Conservation (phyloP, 345 rosid species). For the Gossypium stocksii region DNA sequence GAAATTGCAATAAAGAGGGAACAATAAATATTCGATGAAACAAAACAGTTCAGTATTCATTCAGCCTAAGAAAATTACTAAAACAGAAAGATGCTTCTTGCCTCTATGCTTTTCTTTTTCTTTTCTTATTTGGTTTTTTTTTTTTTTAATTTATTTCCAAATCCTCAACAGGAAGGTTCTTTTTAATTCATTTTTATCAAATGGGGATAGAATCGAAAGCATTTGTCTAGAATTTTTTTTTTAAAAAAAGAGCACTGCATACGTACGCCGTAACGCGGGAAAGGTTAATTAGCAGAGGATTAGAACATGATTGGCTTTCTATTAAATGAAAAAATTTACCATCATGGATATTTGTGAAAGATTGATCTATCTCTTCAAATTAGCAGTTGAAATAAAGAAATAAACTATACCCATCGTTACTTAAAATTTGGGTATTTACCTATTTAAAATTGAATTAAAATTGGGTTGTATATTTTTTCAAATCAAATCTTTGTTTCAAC, state of each 20-base stretch:
- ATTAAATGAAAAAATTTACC: too few relatives aligned
- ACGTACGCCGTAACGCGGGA: constrained; percentile 1
- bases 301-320: not conserved
- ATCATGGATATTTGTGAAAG: too few relatives aligned
- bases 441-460: too few relatives aligned
- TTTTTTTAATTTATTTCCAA: not conserved
- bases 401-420: too few relatives aligned
- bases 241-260: not conserved
- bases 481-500: too few relatives aligned
- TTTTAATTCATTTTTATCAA: not conserved
- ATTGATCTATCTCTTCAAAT: too few relatives aligned
- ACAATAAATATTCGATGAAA: constrained; percentile 28
- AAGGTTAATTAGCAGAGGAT: not conserved
- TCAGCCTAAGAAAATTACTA: constrained; percentile 12
- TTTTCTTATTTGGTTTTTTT: not conserved
- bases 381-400: too few relatives aligned
- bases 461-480: too few relatives aligned
- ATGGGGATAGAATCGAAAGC: not conserved
- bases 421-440: too few relatives aligned
- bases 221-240: not conserved
- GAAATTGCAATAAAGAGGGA: constrained; percentile 14
- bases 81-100: constrained; percentile 23
- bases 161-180: not conserved
- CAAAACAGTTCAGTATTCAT: not conserved
- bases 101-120: not conserved